Conservation (phyloP, 768 basidiomycete genomes). For the Dacryopinax spathularia region DNA sequence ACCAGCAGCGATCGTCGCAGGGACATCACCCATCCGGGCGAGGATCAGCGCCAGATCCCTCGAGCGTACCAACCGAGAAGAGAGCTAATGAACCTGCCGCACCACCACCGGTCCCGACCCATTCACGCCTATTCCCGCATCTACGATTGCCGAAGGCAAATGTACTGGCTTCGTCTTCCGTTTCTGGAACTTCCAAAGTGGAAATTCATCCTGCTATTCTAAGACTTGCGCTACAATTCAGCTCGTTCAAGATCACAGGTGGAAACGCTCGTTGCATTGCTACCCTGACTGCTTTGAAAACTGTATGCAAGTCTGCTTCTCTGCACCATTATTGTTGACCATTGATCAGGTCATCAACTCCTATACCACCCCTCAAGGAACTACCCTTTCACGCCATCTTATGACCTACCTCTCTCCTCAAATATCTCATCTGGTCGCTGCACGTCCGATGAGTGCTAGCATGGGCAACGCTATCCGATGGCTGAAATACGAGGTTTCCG, state of each 20-base stretch:
- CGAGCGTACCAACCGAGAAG: neutral
- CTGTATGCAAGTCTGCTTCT: slow-evolving; percentile 35
- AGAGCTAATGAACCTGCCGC: neutral
- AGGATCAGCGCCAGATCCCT: neutral
- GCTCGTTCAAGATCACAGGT: slow-evolving; percentile 82
- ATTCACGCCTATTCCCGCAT: slow-evolving; percentile 60
- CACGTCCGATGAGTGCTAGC: slow-evolving; percentile 79
- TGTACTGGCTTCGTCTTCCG: neutral
- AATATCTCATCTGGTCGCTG: slow-evolving; percentile 76
- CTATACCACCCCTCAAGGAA: slow-evolving; percentile 74
- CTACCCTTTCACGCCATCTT: slow-evolving; percentile 76
- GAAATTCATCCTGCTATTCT: slow-evolving; percentile 85
- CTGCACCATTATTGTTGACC: neutral
- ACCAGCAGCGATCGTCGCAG: neutral
- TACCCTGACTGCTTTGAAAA: slow-evolving; percentile 80
- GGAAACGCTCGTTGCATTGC: slow-evolving; percentile 94
- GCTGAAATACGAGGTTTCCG: slow-evolving; percentile 88
- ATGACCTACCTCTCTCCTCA: slow-evolving; percentile 87
- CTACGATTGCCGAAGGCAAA: slow-evolving; percentile 48
- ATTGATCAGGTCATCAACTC: slow-evolving; percentile 66
- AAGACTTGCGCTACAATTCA: slow-evolving; percentile 75
- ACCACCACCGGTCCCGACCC: neutral
- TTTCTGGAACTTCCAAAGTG: slow-evolving; percentile 37
- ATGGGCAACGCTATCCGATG: slow-evolving; percentile 92
- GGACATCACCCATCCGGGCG: neutral